These are phyloP conservation scores for Globisporangium camurandrum DNA, from an alignment of 352 stramenopile genomes.

Conservation along the genomic window DNA sequence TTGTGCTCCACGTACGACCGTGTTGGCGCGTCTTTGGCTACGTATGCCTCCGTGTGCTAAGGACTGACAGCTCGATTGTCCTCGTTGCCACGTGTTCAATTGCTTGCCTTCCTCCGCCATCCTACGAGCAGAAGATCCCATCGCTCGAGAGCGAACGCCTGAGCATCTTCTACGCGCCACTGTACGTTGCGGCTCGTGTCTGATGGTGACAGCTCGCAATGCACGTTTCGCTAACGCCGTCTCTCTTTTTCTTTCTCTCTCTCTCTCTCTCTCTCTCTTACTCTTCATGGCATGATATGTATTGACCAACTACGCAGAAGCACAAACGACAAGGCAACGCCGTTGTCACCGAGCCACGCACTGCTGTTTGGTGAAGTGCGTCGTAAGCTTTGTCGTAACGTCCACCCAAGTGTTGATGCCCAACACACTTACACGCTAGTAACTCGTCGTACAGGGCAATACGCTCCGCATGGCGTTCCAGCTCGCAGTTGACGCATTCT, in stretches of 20 bases:
- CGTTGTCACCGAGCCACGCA: constrained; percentile 13
- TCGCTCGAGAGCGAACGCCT: constrained; percentile 56
- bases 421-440: too few relatives aligned
- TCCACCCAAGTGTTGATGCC: too few relatives aligned
- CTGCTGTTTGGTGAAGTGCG: constrained; percentile 66
- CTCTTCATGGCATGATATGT: too few relatives aligned
- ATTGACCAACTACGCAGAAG: too few relatives aligned
- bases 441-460: constrained; percentile 67
- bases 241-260: too few relatives aligned
- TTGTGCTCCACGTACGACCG: constrained; percentile 67
- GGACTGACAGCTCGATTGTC: too few relatives aligned
- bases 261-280: neutral
- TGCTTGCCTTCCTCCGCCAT: too few relatives aligned
- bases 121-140: constrained; percentile 52
- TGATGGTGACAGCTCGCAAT: too few relatives aligned
- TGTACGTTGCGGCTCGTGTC: constrained; percentile 22
- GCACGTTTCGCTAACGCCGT: too few relatives aligned
- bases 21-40: neutral
- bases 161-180: constrained; percentile 77
- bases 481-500: constrained; percentile 72
- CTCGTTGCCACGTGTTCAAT: too few relatives aligned
- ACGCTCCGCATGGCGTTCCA: constrained; percentile 77
- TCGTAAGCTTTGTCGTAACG: too few relatives aligned
- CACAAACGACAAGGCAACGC: constrained; percentile 7
- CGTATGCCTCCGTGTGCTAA: too few relatives aligned